A percentile compares a stretch with the other conserved stretches of the same genome.
phyloP scores from a whole-genome alignment of 1,284 basidiomycete species.

The Fomes fomentarius region DNA sequence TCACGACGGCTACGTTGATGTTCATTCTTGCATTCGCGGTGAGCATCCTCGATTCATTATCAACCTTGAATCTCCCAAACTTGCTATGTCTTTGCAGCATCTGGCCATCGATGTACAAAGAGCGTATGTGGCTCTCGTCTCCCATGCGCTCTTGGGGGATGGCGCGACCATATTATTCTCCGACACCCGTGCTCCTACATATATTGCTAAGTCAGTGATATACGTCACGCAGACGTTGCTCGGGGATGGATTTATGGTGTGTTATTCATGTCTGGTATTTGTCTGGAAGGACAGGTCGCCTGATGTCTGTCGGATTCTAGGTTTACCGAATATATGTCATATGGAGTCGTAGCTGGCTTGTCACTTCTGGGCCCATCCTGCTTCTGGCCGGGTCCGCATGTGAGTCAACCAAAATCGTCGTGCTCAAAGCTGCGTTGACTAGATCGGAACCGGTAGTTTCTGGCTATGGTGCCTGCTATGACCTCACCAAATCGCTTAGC shows the following conservation, averaged over 20 bases:
- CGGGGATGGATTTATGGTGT: conserved; percentile 17
- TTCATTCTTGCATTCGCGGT: conserved; percentile 12
- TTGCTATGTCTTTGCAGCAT: neutral
- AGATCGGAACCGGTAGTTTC: neutral
- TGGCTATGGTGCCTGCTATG: neutral
- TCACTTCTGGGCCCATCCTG: neutral
- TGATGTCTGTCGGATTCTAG: neutral
- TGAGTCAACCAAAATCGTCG: neutral
- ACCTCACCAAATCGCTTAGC: neutral
- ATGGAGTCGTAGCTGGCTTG: conserved; percentile 4
- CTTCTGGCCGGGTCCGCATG: conserved; percentile 13
- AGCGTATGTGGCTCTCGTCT: conserved; percentile 1
- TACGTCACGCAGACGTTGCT: conserved; percentile 20
- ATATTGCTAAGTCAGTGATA: conserved; percentile 5
- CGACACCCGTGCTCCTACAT: conserved; percentile 2
- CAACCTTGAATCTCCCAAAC: too few relatives aligned
- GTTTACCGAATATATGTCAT: conserved; percentile 17
- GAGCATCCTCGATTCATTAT: neutral
- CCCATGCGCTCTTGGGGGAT: neutral
- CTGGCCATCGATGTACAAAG: conserved; percentile 6
- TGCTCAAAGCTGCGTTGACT: neutral
- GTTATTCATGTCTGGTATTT: neutral
- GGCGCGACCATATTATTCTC: neutral
- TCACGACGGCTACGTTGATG: conserved; percentile 13
- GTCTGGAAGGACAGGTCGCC: neutral